Base-by-base conservation (phyloP, 2,329 filamentous ascomycete genomes). In the Diaporthe sp. region DNA sequence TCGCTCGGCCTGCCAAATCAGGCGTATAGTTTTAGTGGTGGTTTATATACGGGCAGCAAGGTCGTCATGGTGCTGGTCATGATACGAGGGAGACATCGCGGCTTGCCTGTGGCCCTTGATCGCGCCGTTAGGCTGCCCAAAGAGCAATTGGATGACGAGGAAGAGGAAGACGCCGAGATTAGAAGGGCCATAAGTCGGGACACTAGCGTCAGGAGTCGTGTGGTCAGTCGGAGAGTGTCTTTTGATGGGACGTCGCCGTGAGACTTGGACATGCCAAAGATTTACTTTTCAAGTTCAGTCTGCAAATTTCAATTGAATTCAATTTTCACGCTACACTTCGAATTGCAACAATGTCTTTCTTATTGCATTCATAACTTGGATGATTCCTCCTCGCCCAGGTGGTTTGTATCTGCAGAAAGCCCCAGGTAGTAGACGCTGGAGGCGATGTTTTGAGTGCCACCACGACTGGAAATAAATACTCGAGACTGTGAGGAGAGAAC, bases 21-120 rank as follows among this genome's bases (percentile, higher is more conserved):
- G 37, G 74, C 75, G 22, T 76, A 42, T n/a, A 76, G 73, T 28
- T 75, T 76, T 15, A 70, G 68, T 31, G 75, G 75, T 4, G 75
- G 75, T 1, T 73, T 74, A 49, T 76, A 72, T 25, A 76, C 68
- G n/a, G 75, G 75, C 12, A 76, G 72, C 37, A 76, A 76, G 31
- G 28, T 75, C 8, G 60, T 76, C 22, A 63, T 76, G 75, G 73
- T 73, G 37, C 22, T 76, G 22, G 71, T 75, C 47, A 75, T 76
- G 86, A 80, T 92, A n/a, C 82, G 89, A 3, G 89, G 89, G 0
- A 82, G 89, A 1, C 89, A 91, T 81, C 85, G 89, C 2, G 89
- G 89, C 1, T 80, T 91, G 51, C 89, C 90, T 0, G 88, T 90
- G 70, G 88, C 88, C 1, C 84, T 92, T 67, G 89, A 91, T 79